A percentile compares a stretch with the other conserved stretches of the same genome.
Evolutionary conservation across 257 asterid genomes (phyloP).

Genomic region (Gentiana straminea): DNA sequence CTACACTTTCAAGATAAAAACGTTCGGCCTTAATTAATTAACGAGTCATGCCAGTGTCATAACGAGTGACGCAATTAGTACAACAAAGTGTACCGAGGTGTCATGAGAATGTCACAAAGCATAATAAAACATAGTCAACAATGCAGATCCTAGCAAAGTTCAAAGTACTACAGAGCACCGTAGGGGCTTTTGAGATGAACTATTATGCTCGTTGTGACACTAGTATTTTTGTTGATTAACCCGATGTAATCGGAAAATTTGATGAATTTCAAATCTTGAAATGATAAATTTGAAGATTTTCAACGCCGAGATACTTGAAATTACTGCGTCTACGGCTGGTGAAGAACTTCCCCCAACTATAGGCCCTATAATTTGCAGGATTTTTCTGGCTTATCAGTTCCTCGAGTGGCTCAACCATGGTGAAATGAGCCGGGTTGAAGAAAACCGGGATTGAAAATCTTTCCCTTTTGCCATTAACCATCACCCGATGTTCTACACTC

Average conservation of each 20-base stretch:
- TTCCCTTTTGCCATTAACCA: conserved; percentile 41
- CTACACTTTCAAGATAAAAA: too few relatives aligned
- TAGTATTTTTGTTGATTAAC: not conserved
- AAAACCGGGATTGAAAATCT: conserved; percentile 62
- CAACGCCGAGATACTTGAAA: conserved; percentile 41
- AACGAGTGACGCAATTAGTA: too few relatives aligned
- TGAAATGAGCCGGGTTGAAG: conserved; percentile 43
- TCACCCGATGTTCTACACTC: conserved; percentile 74
- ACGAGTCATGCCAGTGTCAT: too few relatives aligned
- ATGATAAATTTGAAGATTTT: conserved; percentile 55
- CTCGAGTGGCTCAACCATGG: conserved; percentile 48
- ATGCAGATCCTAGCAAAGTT: too few relatives aligned
- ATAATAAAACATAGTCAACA: too few relatives aligned
- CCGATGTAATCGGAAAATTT: not conserved
- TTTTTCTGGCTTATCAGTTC: conserved; percentile 29
- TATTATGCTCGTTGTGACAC: too few relatives aligned
- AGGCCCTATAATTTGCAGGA: conserved; percentile 41
- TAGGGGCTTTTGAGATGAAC: too few relatives aligned
- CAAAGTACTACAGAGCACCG: too few relatives aligned
- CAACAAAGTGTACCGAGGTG: too few relatives aligned
- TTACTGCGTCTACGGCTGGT: conserved; percentile 38
- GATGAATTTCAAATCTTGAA: conserved; percentile 23
- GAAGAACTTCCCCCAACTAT: conserved; percentile 58
- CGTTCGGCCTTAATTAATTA: too few relatives aligned
- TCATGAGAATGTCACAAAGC: too few relatives aligned